Evolutionary conservation across 306 rosid genomes (phyloP).

Genomic region (Vigna reflexopilosa): DNA sequence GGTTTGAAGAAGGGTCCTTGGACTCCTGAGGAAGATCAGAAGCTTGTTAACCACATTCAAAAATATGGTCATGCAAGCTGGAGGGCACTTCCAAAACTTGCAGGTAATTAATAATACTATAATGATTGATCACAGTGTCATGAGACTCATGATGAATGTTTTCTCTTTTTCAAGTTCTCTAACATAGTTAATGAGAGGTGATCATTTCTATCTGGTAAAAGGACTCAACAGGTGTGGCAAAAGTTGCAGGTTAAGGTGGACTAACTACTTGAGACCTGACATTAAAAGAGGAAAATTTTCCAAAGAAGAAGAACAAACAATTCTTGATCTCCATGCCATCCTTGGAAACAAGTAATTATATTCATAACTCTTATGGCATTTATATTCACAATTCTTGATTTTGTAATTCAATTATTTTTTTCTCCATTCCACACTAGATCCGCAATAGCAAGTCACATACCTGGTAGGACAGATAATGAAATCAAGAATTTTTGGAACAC

Average conservation of each 20-base stretch:
- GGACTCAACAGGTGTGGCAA: conserved; percentile 55
- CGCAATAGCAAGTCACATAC: conserved; percentile 46
- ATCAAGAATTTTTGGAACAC: conserved; percentile 55
- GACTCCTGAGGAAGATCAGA: conserved; percentile 52
- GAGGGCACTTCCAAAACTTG: conserved; percentile 54
- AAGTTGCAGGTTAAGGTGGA: conserved; percentile 54
- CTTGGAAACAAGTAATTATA: conserved; percentile 49
- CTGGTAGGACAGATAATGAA: conserved; percentile 50
- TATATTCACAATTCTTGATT: neutral
- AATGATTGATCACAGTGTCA: neutral
- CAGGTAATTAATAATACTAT: conserved; percentile 29
- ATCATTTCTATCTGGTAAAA: conserved; percentile 26
- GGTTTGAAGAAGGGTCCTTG: conserved; percentile 56
- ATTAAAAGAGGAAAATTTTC: conserved; percentile 53
- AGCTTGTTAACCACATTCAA: conserved; percentile 41
- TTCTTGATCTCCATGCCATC: conserved; percentile 47
- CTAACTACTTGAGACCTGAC: conserved; percentile 51
- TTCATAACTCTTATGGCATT: neutral
- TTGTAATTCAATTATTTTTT: neutral
- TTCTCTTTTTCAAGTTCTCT: neutral
- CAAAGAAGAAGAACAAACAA: conserved; percentile 45
- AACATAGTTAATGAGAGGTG: neutral
- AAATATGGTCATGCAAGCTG: conserved; percentile 49
- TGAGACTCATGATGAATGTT: neutral
- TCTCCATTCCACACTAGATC: conserved; percentile 31